These are phyloP conservation scores for Alternaria sp. DNA, from an alignment of 2,329 filamentous ascomycete genomes.

Conservation along the genomic window DNA sequence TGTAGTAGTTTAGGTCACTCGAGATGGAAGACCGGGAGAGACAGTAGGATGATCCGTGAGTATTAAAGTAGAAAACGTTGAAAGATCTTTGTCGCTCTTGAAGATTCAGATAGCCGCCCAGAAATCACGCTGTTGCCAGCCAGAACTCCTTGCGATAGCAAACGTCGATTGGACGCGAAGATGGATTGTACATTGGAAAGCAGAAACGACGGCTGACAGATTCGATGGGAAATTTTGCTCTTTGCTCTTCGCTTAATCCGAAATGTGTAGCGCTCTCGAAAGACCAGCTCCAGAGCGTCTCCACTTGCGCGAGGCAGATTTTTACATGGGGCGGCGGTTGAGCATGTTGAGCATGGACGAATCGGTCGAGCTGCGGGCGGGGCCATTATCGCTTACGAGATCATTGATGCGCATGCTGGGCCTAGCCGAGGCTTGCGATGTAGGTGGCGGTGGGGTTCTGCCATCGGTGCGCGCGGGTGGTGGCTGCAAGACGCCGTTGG, in stretches of 20 bases:
- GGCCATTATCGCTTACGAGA: constrained; percentile 47
- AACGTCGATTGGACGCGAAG: constrained; percentile 18
- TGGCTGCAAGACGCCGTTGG: constrained; percentile 42
- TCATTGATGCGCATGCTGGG: constrained; percentile 53
- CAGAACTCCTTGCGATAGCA: constrained; percentile 22
- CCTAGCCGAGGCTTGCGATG: constrained; percentile 37
- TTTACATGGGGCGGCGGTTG: constrained; percentile 48
- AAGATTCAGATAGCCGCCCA: constrained; percentile 28
- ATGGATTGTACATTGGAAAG: constrained; percentile 32
- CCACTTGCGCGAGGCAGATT: constrained; percentile 4
- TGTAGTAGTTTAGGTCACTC: constrained; percentile 21
- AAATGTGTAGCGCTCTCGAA: constrained; percentile 29
- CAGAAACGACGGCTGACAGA: constrained; percentile 12
- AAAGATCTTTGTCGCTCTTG: constrained; percentile 28
- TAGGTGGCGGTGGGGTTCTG: constrained; percentile 49
- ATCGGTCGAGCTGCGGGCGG: constrained; percentile 50
- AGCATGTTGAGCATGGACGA: constrained; percentile 53
- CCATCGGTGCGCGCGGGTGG: constrained; percentile 47
- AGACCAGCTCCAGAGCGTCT: constrained; percentile 38
- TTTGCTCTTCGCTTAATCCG: constrained; percentile 15
- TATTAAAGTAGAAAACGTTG: constrained; percentile 18
- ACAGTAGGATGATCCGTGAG: constrained; percentile 8
- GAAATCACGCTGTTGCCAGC: constrained; percentile 26
- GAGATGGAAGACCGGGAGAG: constrained; percentile 5
- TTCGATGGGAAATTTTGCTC: constrained; percentile 2